phyloP scores from a whole-genome alignment of 169 alveolate genomes.

The Babesia bovis region DNA sequence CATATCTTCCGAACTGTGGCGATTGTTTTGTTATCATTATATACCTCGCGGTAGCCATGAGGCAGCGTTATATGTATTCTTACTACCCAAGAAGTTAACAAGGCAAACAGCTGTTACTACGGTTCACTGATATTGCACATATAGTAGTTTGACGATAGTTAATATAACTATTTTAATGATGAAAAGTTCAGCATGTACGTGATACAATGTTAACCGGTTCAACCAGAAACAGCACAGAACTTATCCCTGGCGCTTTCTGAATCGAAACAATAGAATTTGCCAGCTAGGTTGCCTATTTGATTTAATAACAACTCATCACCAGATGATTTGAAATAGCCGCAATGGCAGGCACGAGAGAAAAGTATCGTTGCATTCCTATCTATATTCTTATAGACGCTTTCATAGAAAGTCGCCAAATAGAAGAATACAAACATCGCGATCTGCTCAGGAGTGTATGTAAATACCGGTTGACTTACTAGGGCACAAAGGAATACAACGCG shows the following conservation, averaged over 20 bases:
- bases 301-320: not conserved
- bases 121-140: too few species aligned
- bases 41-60: too few species aligned
- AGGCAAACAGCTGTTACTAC: too few species aligned
- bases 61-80: too few species aligned
- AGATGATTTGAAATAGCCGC: not conserved
- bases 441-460: not conserved
- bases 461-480: not conserved
- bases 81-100: too few species aligned
- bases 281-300: conserved; percentile 3
- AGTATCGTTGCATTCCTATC: not conserved
- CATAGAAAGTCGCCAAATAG: not conserved
- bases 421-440: conserved; percentile 6
- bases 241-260: not conserved
- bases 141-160: too few species aligned
- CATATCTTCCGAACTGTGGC: too few species aligned
- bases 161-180: too few species aligned
- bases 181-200: too few species aligned
- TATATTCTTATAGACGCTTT: conserved; percentile 4
- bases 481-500: conserved; percentile 2
- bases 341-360: conserved; percentile 2
- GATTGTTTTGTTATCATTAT: too few species aligned
- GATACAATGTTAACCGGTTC: too few species aligned
- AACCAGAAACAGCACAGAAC: too few species aligned
- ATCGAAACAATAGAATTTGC: conserved; percentile 20